These are phyloP conservation scores for Mariannaea sp. DNA, from an alignment of 2,329 filamentous ascomycete species.

Conservation along the genomic window DNA sequence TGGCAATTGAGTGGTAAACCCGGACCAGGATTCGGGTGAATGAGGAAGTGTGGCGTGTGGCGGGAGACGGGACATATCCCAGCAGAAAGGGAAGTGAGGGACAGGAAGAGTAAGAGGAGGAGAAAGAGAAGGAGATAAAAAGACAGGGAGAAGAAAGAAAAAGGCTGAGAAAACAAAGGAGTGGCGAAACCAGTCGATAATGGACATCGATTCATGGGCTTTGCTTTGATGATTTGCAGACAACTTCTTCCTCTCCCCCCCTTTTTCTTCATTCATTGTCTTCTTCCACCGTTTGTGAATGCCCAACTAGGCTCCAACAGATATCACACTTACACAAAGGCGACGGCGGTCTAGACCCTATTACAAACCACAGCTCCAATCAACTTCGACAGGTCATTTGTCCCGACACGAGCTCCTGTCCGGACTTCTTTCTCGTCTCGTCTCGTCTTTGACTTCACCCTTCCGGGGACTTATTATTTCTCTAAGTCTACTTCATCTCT, in stretches of 20 bases:
- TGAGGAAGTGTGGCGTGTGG: conserved; percentile 3
- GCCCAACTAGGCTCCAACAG: conserved; percentile 10
- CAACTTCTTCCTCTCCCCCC: background rate
- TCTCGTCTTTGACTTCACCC: no score
- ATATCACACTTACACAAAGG: conserved; percentile 12
- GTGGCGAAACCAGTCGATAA: conserved; percentile 22
- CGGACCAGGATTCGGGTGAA: background rate
- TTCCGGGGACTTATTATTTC: background rate
- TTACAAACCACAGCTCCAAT: background rate
- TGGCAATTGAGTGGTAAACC: background rate
- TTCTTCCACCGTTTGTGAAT: conserved; percentile 28
- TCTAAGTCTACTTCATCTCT: background rate
- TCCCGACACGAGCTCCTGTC: background rate
- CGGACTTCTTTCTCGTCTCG: conserved; percentile 8
- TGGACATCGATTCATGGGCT: conserved; percentile 26
- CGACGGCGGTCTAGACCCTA: background rate
- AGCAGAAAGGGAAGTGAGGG: no score
- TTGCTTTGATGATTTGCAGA: conserved; percentile 22
- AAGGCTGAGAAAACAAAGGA: conserved; percentile 21
- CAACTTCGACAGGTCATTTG: background rate
- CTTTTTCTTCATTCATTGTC: conserved; percentile 34
- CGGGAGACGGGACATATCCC: conserved; percentile 3
- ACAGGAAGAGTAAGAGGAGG: background rate
- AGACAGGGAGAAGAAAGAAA: conserved; percentile 1
- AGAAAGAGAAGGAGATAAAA: conserved; percentile 10